These are phyloP conservation scores for Colletotrichum tofieldiae DNA, from an alignment of 2,329 filamentous ascomycete species.

Conservation along the genomic window DNA sequence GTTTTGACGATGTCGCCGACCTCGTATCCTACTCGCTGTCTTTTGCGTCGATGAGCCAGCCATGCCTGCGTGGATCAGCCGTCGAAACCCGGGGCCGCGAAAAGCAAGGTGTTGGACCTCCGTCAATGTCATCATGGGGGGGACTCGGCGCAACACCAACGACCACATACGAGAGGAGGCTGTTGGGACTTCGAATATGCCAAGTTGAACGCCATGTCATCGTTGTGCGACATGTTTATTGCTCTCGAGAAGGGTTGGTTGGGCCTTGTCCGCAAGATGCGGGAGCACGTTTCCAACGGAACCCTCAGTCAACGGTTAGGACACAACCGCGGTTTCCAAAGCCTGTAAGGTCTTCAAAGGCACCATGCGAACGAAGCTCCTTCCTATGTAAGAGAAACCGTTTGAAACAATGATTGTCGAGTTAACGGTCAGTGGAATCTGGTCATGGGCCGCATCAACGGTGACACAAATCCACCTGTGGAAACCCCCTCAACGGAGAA, in stretches of 20 bases:
- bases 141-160: neutral
- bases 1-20: slow-evolving; percentile 2
- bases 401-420: neutral
- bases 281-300: slow-evolving; percentile 9
- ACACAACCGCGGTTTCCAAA: slow-evolving; percentile 5
- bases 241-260: neutral
- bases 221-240: neutral
- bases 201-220: neutral
- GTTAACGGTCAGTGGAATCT: neutral
- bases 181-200: neutral
- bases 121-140: neutral
- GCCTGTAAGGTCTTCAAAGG: slow-evolving; percentile 25
- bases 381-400: neutral
- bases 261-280: slow-evolving; percentile 10
- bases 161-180: neutral
- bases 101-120: neutral
- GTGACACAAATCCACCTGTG: neutral
- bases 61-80: slow-evolving; percentile 34
- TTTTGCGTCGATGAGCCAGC: slow-evolving; percentile 26
- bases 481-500: neutral
- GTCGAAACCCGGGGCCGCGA: slow-evolving; percentile 1
- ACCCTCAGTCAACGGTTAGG: neutral
- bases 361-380: neutral
- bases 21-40: slow-evolving; percentile 31
- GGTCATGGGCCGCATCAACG: neutral